Evolutionary conservation across 495 filamentous ascomycete species (phyloP).

Genomic region (Talaromyces ruber): DNA sequence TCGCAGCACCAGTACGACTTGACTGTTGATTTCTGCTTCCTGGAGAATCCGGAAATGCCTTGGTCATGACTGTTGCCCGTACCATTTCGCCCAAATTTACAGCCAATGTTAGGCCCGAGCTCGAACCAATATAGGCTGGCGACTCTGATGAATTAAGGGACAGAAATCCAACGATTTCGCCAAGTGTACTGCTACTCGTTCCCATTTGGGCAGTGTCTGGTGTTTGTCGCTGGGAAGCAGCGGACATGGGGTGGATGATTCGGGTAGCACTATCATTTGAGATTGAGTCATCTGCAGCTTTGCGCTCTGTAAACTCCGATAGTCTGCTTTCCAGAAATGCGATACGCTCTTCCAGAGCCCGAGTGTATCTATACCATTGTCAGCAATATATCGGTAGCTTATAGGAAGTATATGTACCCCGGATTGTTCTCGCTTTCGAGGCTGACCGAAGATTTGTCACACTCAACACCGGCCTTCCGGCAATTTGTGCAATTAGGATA

Average conservation of each 20-base stretch:
- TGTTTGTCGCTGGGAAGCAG: slow-evolving; percentile 19
- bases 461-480: slow-evolving; percentile 35
- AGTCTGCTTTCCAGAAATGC: slow-evolving; percentile 33
- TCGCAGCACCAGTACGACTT: not conserved
- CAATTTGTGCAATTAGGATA: slow-evolving; percentile 44
- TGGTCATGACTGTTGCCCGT: slow-evolving; percentile 32
- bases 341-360: slow-evolving; percentile 38
- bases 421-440: slow-evolving; percentile 34
- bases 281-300: not conserved
- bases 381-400: not conserved
- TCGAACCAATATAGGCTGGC: slow-evolving; percentile 44
- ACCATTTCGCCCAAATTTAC: slow-evolving; percentile 46
- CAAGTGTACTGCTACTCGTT: slow-evolving; percentile 30
- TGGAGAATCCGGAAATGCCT: slow-evolving; percentile 5
- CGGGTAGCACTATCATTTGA: slow-evolving; percentile 11
- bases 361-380: slow-evolving; percentile 28
- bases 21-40: not conserved
- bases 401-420: slow-evolving; percentile 18
- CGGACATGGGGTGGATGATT: slow-evolving; percentile 12
- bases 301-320: slow-evolving; percentile 14
- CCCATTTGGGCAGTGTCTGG: slow-evolving; percentile 17
- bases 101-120: slow-evolving; percentile 41
- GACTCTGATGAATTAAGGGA: slow-evolving; percentile 39
- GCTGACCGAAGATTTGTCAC: slow-evolving; percentile 38
- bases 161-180: slow-evolving; percentile 43